Conservation (phyloP, 805 yeast species). For the Nakazawaea wickerhamii region DNA sequence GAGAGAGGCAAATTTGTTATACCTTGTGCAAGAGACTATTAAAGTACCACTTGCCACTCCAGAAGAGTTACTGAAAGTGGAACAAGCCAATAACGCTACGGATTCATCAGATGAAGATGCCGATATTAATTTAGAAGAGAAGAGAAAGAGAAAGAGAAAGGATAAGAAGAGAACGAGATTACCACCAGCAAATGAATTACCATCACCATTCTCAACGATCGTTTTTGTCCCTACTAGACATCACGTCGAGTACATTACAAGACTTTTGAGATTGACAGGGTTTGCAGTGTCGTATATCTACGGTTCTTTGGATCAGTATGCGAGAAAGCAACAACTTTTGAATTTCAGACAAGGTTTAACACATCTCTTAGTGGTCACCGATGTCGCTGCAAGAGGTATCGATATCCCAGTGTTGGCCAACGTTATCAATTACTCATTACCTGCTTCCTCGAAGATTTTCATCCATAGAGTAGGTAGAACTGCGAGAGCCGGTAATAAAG, state of each 20-base stretch:
- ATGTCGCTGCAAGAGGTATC: conserved; percentile 98
- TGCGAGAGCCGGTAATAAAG: conserved; percentile 96
- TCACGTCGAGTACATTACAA: conserved; percentile 88
- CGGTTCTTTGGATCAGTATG: conserved; percentile 92
- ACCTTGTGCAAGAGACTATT: conserved; percentile 76
- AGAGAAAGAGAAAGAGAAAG: conserved; percentile 26
- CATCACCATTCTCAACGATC: conserved; percentile 82
- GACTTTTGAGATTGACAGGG: conserved; percentile 68
- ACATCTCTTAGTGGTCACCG: conserved; percentile 89
- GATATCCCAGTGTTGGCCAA: conserved; percentile 96
- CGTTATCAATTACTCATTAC: conserved; percentile 86
- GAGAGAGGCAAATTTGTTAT: conserved; percentile 81
- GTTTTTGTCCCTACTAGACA: conserved; percentile 96
- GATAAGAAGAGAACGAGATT: conserved; percentile 46
- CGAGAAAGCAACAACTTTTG: conserved; percentile 82
- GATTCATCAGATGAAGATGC: conserved; percentile 52
- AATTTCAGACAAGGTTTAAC: conserved; percentile 83
- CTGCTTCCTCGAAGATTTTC: conserved; percentile 88
- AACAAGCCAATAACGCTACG: conserved; percentile 39
- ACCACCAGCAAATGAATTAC: conserved; percentile 79
- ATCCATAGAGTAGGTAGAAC: conserved; percentile 98
- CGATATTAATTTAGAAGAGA: conserved; percentile 29
- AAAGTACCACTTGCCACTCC: conserved; percentile 75
- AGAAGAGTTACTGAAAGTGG: conserved; percentile 56
- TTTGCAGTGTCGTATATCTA: conserved; percentile 84